phyloP scores from a whole-genome alignment of 192 early-diverging fungal species.

The Powellomyces hirtus region DNA sequence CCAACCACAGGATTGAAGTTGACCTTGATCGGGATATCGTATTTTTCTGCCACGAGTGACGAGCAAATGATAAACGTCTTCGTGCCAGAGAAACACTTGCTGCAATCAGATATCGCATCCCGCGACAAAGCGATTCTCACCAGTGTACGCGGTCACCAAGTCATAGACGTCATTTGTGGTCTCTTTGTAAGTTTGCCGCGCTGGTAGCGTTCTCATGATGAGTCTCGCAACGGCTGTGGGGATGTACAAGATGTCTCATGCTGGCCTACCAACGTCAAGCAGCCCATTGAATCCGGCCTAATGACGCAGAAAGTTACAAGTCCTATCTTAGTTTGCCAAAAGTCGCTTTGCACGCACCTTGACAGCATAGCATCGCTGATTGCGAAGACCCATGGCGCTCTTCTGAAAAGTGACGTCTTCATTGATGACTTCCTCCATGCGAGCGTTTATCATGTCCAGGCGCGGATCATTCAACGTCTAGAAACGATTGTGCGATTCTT shows the following conservation, averaged over 20 bases:
- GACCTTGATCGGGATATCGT: slow-evolving; percentile 62
- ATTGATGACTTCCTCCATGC: slow-evolving; percentile 60
- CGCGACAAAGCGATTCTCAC: no score
- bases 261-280: slow-evolving; percentile 72
- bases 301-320: neutral
- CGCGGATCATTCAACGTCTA: slow-evolving; percentile 42
- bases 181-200: slow-evolving; percentile 77
- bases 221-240: neutral
- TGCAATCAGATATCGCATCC: no score
- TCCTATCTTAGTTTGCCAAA: neutral
- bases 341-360: slow-evolving; percentile 48
- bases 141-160: slow-evolving; percentile 35
- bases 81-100: no score
- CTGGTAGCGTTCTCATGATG: slow-evolving; percentile 22
- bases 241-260: neutral
- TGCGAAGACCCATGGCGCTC: slow-evolving; percentile 68
- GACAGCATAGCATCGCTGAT: slow-evolving; percentile 85
- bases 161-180: slow-evolving; percentile 69
- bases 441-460: slow-evolving; percentile 41
- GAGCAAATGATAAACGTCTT: no score
- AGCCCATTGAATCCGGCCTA: slow-evolving; percentile 77
- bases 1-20: slow-evolving; percentile 61
- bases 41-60: slow-evolving; percentile 54
- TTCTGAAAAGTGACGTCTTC: slow-evolving; percentile 70
- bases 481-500: neutral